phyloP scores from a whole-genome alignment of 345 rosid genomes.

The Erucastrum elatum region DNA sequence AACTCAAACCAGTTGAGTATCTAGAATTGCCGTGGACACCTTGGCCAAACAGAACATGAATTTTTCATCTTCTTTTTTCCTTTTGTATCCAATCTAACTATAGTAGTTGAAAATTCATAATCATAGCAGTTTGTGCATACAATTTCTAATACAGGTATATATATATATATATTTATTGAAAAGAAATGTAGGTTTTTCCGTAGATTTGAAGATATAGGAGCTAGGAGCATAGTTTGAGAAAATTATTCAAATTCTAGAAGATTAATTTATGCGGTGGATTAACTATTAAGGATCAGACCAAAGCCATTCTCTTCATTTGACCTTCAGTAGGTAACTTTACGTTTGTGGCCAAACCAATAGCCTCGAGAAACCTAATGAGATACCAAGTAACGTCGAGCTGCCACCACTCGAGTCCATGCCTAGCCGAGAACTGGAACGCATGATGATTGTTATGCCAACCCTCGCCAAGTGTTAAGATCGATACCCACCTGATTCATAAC shows the following conservation, averaged over 20 bases:
- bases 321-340: constrained; percentile 33
- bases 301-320: too few relatives aligned
- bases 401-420: constrained; percentile 84
- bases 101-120: constrained; percentile 19
- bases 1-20: constrained; percentile 28
- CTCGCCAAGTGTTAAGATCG: constrained; percentile 64
- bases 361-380: constrained; percentile 53
- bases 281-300: too few relatives aligned
- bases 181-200: too few relatives aligned
- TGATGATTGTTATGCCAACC: constrained; percentile 94
- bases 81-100: constrained; percentile 26
- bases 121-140: constrained; percentile 16
- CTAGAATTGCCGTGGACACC: constrained; percentile 37
- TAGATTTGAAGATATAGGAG: too few relatives aligned
- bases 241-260: too few relatives aligned
- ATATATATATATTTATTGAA: too few relatives aligned
- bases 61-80: not conserved
- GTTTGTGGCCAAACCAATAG: constrained; percentile 35
- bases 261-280: too few relatives aligned
- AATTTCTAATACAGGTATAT: too few relatives aligned
- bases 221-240: too few relatives aligned
- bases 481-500: constrained; percentile 55
- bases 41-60: constrained; percentile 26
- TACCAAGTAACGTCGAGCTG: constrained; percentile 74
- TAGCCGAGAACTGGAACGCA: constrained; percentile 70